Evolutionary conservation across 306 rosid genomes (phyloP).

Genomic region (Luffa aegyptiaca): DNA sequence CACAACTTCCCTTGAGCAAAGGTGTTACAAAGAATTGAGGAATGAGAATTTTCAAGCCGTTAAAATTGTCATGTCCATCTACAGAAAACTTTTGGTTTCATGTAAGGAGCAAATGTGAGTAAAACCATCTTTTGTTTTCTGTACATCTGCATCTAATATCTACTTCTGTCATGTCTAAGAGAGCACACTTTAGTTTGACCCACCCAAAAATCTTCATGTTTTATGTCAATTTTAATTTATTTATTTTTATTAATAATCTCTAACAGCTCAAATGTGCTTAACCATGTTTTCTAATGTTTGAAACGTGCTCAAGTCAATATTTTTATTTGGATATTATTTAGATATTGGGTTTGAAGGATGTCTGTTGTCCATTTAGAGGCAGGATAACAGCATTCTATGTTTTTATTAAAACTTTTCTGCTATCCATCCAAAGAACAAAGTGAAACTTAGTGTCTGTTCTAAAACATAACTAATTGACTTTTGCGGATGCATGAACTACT

Average conservation of each 20-base stretch:
- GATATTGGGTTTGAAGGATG: neutral
- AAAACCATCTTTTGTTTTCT: conserved; percentile 16
- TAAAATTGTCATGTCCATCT: conserved; percentile 74
- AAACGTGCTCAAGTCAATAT: neutral
- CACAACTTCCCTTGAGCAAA: conserved; percentile 67
- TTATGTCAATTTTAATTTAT: neutral
- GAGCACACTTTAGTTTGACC: neutral
- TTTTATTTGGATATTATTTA: neutral
- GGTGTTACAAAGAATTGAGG: conserved; percentile 91
- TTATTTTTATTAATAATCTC: neutral
- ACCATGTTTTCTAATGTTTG: neutral
- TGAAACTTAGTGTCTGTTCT: neutral
- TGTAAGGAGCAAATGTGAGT: conserved; percentile 96
- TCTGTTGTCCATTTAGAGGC: neutral
- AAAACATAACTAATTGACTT: neutral
- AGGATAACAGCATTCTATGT: neutral
- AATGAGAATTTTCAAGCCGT: conserved; percentile 57
- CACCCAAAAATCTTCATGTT: neutral
- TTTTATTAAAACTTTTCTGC: neutral
- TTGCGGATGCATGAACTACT: conserved; percentile 14
- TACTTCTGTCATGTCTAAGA: neutral
- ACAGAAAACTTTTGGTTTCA: conserved; percentile 63
- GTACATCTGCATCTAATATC: neutral
- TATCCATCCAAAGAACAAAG: neutral
- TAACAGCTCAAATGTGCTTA: neutral